Base-by-base conservation (phyloP, 2,329 filamentous ascomycete genomes). In the Ophiostoma perfectum region DNA sequence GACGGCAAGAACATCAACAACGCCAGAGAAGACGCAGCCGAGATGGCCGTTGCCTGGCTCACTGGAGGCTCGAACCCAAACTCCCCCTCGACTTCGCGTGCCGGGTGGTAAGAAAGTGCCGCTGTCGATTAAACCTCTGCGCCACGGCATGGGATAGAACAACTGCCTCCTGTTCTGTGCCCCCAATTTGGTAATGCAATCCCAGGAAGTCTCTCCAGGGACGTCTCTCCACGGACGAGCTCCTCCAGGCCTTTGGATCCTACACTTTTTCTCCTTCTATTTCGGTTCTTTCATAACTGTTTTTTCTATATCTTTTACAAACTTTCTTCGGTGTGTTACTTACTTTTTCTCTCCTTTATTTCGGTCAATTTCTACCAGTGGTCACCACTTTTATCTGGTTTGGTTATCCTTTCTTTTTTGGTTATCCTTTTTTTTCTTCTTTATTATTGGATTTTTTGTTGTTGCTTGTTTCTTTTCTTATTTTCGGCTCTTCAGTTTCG, bases 11-110 rank as follows among this genome's bases (percentile, higher is more conserved):
- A 92, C 76, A 83, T 94, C 78, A 87, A 93, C 81, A 96, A 96
- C 75, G 92, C 92, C 69, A 89, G 87, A 79, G 93, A 97, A 78
- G 93, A 97, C 77, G 93, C 92, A n/a, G 92, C 93, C 72, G 92
- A 97, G 79, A 85, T 90, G 71, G 92, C 92, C 39, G 78, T 90
- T 70, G 84, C 82, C 75, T 84, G 83, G 78, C 78, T 91, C 67
- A 79, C 73, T 18, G 68, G 62, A 72, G 77, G 76, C 65, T 80
- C 77, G 68, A 78, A 74, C 65, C 76, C 79, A n/a, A 79, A 74
- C 63, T 82, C 80, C 27, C 79, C 80, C 7, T 75, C 78, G 36
- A 78, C 79, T 64, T 78, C 74, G 69, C 77, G 78, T 69, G 73
- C 72, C 66, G 74, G 75, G 45, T 80, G 78, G 78, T 79, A 74